These are phyloP conservation scores for Strombidium stylifer DNA, from an alignment of 73 alveolate genomes.

Conservation along the genomic window DNA sequence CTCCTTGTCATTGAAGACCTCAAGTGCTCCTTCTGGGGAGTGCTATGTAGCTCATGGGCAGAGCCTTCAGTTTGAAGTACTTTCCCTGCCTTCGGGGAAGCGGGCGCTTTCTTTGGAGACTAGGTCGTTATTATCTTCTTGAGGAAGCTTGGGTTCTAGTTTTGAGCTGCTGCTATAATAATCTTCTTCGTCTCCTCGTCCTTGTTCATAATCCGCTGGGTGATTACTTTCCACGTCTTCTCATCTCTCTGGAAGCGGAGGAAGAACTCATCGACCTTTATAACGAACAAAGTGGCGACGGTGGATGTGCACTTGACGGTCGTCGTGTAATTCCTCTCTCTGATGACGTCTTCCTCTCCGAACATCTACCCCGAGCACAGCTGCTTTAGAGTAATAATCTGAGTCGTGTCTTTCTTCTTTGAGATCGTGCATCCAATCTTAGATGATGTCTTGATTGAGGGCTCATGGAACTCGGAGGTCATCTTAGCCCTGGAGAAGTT, in stretches of 20 bases:
- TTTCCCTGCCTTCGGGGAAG: too few species aligned
- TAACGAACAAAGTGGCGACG: conserved; percentile 4
- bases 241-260: conserved; percentile 23
- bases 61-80: too few species aligned
- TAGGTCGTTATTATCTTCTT: too few species aligned
- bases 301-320: conserved; percentile 30
- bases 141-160: too few species aligned
- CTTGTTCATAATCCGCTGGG: conserved; percentile 1
- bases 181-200: not conserved
- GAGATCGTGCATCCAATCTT: conserved; percentile 3
- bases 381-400: conserved; percentile 4
- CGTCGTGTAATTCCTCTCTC: conserved; percentile 6
- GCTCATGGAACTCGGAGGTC: not conserved
- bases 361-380: conserved; percentile 46
- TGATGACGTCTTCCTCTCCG: conserved; percentile 52
- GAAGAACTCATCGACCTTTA: conserved; percentile 23
- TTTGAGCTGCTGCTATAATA: not conserved
- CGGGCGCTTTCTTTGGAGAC: too few species aligned
- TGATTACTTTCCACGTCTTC: conserved; percentile 21
- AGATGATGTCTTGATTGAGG: not conserved
- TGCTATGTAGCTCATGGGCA: too few species aligned
- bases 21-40: too few species aligned
- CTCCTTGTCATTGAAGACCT: not conserved
- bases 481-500: not conserved
- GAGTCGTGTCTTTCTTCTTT: not conserved